Percentiles rank a stretch among this genome's conserved stretches.
Conservation (phyloP, 495 filamentous ascomycete genomes). For the Trichoderma orchidacearum region DNA sequence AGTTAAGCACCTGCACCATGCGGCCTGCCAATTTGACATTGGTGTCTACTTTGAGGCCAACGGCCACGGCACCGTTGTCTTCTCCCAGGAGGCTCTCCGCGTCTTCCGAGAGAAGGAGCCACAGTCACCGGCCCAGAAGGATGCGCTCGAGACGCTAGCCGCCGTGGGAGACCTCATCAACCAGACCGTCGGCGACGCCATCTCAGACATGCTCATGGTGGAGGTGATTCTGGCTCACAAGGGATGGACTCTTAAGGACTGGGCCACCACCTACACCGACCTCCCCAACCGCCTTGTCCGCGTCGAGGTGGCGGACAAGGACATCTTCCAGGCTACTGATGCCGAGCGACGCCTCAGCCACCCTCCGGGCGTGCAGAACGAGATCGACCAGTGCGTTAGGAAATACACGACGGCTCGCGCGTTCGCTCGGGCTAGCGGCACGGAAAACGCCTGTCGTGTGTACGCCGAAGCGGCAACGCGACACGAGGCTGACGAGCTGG, state of each 20-base stretch:
- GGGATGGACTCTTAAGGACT: constrained; percentile 77
- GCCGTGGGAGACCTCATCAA: constrained; percentile 86
- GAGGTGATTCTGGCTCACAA: constrained; percentile 95
- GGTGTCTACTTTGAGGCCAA: constrained; percentile 99
- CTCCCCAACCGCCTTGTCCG: constrained; percentile 89
- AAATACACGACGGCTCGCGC: constrained; percentile 83
- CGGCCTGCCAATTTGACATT: constrained; percentile 77
- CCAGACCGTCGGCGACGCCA: constrained; percentile 90
- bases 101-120: constrained; percentile 65
- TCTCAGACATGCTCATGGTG: constrained; percentile 91
- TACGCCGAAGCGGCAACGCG: constrained; percentile 91
- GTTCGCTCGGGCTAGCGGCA: constrained; percentile 87
- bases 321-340: constrained; percentile 76
- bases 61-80: constrained; percentile 91
- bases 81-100: constrained; percentile 68
- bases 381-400: constrained; percentile 75
- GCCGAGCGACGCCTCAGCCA: constrained; percentile 79
- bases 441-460: constrained; percentile 89
- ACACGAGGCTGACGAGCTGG: constrained; percentile 74
- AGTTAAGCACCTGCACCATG: constrained; percentile 95
- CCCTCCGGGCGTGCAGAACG: constrained; percentile 62
- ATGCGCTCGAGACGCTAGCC: constrained; percentile 64
- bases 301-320: constrained; percentile 77
- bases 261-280: constrained; percentile 89
- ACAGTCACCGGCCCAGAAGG: constrained; percentile 80